phyloP scores from a whole-genome alignment of 768 basidiomycete species.

The Phylloporus sp. region DNA sequence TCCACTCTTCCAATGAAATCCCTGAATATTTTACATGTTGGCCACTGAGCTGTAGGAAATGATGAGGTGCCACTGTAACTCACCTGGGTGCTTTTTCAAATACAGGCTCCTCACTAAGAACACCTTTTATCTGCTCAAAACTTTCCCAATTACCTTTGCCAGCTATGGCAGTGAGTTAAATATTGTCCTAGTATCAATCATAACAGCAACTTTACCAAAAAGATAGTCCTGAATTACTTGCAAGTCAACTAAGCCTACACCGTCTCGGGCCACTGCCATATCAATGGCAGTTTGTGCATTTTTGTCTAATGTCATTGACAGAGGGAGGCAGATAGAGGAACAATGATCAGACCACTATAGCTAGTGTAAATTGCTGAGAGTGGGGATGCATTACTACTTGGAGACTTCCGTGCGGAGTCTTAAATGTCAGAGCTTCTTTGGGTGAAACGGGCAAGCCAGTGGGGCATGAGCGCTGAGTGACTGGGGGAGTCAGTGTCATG shows the following conservation, averaged over 20 bases:
- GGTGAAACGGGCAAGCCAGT: no score
- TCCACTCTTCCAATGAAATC: conserved; percentile 58
- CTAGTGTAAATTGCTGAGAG: no score
- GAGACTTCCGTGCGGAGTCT: no score
- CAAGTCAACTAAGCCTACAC: conserved; percentile 41
- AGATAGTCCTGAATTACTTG: conserved; percentile 45
- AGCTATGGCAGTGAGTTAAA: conserved; percentile 32
- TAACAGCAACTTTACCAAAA: conserved; percentile 44
- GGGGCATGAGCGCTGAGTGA: no score
- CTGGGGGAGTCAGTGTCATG: no score
- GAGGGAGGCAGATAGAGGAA: background rate
- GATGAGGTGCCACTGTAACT: background rate
- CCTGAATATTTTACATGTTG: conserved; percentile 30
- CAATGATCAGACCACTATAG: no score
- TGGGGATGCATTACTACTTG: no score
- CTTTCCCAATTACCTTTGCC: conserved; percentile 48
- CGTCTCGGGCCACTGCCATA: conserved; percentile 47
- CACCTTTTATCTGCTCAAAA: conserved; percentile 39
- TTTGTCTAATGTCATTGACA: conserved; percentile 20
- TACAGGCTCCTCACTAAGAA: conserved; percentile 51
- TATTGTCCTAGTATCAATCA: no score
- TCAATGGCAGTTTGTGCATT: conserved; percentile 49
- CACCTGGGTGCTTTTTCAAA: conserved; percentile 61
- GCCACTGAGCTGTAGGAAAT: background rate
- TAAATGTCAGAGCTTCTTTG: no score